A percentile compares a stretch with the other conserved stretches of the same genome.
phyloP scores from a whole-genome alignment of 1,139 yeast genomes.

The Yamadazyma membranifaciens region DNA sequence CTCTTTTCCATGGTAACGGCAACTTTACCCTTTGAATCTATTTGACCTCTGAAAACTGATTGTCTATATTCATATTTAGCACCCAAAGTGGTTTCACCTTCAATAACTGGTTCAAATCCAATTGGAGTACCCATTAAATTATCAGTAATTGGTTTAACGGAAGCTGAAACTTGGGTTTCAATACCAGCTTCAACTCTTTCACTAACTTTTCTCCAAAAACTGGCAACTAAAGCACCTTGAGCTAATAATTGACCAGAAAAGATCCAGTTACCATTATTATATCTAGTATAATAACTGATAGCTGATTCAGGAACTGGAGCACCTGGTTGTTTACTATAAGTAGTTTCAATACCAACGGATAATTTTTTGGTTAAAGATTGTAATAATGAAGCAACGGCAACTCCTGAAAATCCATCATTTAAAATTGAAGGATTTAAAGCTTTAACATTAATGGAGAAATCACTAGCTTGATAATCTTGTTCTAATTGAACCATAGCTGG shows the following conservation, averaged over 20 bases:
- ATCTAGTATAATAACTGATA: slow-evolving; percentile 87
- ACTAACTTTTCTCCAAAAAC: slow-evolving; percentile 92
- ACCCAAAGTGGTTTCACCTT: slow-evolving; percentile 91
- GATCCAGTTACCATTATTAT: slow-evolving; percentile 84
- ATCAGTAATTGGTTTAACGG: slow-evolving; percentile 76
- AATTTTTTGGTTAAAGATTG: slow-evolving; percentile 85
- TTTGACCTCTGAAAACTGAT: slow-evolving; percentile 91
- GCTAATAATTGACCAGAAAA: slow-evolving; percentile 94
- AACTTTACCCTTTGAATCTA: slow-evolving; percentile 90
- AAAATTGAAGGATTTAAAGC: slow-evolving; percentile 84
- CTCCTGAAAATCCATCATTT: slow-evolving; percentile 71
- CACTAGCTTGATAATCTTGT: slow-evolving; percentile 91
- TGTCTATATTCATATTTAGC: slow-evolving; percentile 98
- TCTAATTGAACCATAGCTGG: slow-evolving; percentile 95
- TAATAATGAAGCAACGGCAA: slow-evolving; percentile 84
- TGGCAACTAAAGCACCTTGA: slow-evolving; percentile 83
- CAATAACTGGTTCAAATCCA: slow-evolving; percentile 77
- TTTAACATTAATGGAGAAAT: slow-evolving; percentile 85
- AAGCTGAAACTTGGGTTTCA: slow-evolving; percentile 83
- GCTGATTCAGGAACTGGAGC: slow-evolving; percentile 89
- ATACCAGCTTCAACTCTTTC: slow-evolving; percentile 96
- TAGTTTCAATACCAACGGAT: slow-evolving; percentile 89
- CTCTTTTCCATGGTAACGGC: slow-evolving; percentile 90
- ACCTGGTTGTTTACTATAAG: slow-evolving; percentile 78
- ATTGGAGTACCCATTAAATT: slow-evolving; percentile 81